Evolutionary conservation across 768 basidiomycete genomes (phyloP), one percentile per base, ranked within the genome.

Genomic region (Thelephora ganbajun): DNA sequence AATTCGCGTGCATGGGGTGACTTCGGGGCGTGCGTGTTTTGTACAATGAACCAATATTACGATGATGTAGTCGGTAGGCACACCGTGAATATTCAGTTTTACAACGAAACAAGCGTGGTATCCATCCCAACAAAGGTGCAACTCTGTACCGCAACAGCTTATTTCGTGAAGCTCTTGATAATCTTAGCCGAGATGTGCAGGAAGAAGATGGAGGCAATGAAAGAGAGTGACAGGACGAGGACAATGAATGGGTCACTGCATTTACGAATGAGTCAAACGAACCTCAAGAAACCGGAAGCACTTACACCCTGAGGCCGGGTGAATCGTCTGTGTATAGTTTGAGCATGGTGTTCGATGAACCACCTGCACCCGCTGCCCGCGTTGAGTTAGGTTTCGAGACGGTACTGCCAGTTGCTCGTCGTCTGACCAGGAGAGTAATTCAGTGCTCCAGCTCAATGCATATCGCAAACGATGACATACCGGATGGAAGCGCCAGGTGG

Each of bases 151-250:
- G 9, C 26, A 9, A 30, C 26, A 30, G 34, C 42, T 51, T 73
- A 92, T 65, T 89, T 91, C 54, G 87, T 83, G 66, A 94, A 89
- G 42, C 80, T 78, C 53, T 87, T 81, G 63, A 94, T 88, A 63
- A 94, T 72, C 70, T 94, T 94, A 56, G 92, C 90, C 39, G 89
- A 84, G 63, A 96, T 94, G 64, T 97, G 93, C 36, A 96, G 83
- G 82, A 94, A 96, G 79, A 97, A 96, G 62, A 96, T 94, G 49
- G 91, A 94, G 35, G 83, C 92, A 68, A 97, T 96, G 74, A 97
- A 97, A 16, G 88, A 88, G 46, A 97, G 77, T 33, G 93, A 94
- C 16, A 97, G 79, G 57, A 97, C 85, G 51, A 97, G 80, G 53
- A 96, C 92, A 56, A 96, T 92, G 69, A 89, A 97, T 3, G 93